phyloP scores from a whole-genome alignment of 2,329 filamentous ascomycete genomes.

The Xylaria multiplex region DNA sequence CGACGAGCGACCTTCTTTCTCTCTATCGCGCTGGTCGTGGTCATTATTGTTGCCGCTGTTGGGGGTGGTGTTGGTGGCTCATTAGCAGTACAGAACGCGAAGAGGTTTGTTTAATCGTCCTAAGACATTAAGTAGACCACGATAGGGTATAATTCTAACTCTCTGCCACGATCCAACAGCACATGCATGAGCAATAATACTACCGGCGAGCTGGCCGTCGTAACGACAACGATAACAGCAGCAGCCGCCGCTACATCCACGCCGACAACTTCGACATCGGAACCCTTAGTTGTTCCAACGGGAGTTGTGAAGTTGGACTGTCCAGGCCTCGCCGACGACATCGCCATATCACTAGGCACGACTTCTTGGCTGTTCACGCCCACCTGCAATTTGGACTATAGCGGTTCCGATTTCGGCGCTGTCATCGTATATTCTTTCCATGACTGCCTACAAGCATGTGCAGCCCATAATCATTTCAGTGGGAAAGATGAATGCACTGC shows the following conservation, averaged over 20 bases:
- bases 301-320: slow-evolving; percentile 38
- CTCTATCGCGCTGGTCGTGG: slow-evolving; percentile 33
- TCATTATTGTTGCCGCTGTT: slow-evolving; percentile 39
- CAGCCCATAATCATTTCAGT: slow-evolving; percentile 37
- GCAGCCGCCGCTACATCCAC: slow-evolving; percentile 20
- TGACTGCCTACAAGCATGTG: slow-evolving; percentile 40
- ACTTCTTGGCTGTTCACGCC: slow-evolving; percentile 37
- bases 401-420: slow-evolving; percentile 31
- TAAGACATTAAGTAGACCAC: not conserved
- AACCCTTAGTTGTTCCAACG: slow-evolving; percentile 33
- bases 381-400: slow-evolving; percentile 33
- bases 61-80: slow-evolving; percentile 42
- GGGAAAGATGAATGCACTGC: slow-evolving; percentile 30
- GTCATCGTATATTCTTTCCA: slow-evolving; percentile 38
- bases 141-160: slow-evolving; percentile 3
- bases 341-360: slow-evolving; percentile 26
- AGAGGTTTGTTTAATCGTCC: slow-evolving; percentile 23
- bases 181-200: slow-evolving; percentile 14
- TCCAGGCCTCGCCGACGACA: slow-evolving; percentile 27
- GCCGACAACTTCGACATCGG: slow-evolving; percentile 17
- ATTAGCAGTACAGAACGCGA: slow-evolving; percentile 39
- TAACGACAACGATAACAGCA: not conserved
- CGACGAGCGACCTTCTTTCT: slow-evolving; percentile 37
- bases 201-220: not conserved
- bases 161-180: slow-evolving; percentile 6